Evolutionary conservation across 2,329 filamentous ascomycete species (phyloP).

Genomic region (Aspergillus novofumigatus): DNA sequence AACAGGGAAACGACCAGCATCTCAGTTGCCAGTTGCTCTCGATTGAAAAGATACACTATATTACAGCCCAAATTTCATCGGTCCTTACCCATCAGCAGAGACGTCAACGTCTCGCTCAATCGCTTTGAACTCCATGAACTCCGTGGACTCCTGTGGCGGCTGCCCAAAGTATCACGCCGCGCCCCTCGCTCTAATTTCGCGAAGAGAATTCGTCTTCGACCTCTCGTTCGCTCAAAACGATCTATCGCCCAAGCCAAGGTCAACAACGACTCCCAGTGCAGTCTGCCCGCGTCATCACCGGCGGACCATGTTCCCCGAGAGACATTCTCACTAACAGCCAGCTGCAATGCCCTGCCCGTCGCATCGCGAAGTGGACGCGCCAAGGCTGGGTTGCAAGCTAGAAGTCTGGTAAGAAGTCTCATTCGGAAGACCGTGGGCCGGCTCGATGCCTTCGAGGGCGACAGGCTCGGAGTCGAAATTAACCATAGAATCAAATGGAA

Average conservation of each 20-base stretch:
- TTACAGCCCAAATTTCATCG: constrained; percentile 22
- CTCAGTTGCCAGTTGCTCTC: not conserved
- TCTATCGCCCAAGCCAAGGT: constrained; percentile 45
- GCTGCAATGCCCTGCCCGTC: constrained; percentile 52
- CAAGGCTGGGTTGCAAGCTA: constrained; percentile 51
- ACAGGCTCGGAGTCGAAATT: constrained; percentile 50
- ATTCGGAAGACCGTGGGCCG: constrained; percentile 48
- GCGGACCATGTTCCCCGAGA: constrained; percentile 30
- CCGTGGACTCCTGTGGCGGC: constrained; percentile 33
- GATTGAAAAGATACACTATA: constrained; percentile 12
- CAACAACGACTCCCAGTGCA: constrained; percentile 44
- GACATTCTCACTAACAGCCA: constrained; percentile 43
- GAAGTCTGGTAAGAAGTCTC: constrained; percentile 47
- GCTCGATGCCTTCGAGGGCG: constrained; percentile 39
- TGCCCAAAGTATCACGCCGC: constrained; percentile 33
- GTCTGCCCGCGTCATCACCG: constrained; percentile 28
- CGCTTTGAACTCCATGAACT: constrained; percentile 38
- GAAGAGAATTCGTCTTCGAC: constrained; percentile 23
- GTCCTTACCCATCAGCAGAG: constrained; percentile 30
- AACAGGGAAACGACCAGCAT: not conserved
- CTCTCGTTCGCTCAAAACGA: constrained; percentile 38
- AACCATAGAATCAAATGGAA: constrained; percentile 54
- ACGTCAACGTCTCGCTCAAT: constrained; percentile 25
- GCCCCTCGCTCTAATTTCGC: constrained; percentile 24
- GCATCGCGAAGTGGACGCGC: constrained; percentile 52